These are phyloP conservation scores for Kuraishia ogatae DNA, from an alignment of 805 yeast genomes.

Conservation along the genomic window DNA sequence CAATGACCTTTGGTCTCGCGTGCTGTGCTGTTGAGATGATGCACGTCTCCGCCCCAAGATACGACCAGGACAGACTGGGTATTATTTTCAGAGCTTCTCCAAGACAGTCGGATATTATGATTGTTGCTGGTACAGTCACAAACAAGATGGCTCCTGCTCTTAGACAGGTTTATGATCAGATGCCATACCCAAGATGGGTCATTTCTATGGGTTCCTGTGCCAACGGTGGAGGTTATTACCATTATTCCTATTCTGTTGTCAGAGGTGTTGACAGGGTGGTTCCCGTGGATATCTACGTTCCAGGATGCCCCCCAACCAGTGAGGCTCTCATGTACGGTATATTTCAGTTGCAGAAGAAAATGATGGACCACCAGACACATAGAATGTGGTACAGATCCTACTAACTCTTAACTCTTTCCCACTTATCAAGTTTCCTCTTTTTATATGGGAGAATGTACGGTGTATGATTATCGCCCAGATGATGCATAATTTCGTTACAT, in stretches of 20 bases:
- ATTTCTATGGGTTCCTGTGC: constrained; percentile 94
- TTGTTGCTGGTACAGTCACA: constrained; percentile 86
- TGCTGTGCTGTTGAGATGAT: constrained; percentile 95
- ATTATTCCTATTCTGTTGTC: constrained; percentile 81
- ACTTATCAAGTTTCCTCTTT: too few relatives aligned
- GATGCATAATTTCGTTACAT: neutral
- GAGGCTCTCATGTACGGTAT: constrained; percentile 90
- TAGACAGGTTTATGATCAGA: constrained; percentile 88
- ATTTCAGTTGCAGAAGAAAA: constrained; percentile 82
- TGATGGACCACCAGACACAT: constrained; percentile 73
- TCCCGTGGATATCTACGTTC: constrained; percentile 86
- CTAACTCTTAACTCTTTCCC: constrained; percentile 6
- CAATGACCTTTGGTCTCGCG: constrained; percentile 85
- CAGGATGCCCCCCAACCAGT: constrained; percentile 89
- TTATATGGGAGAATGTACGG: neutral
- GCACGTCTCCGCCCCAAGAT: constrained; percentile 87
- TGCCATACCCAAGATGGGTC: constrained; percentile 94
- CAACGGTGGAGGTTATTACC: constrained; percentile 90
- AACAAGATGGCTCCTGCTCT: constrained; percentile 92
- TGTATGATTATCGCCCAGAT: neutral
- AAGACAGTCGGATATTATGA: constrained; percentile 86
- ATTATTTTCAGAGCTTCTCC: constrained; percentile 92
- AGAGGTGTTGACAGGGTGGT: constrained; percentile 85
- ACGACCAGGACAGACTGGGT: constrained; percentile 88
- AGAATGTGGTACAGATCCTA: constrained; percentile 76